Evolutionary conservation across 495 filamentous ascomycete genomes (phyloP).

Genomic region (Podospora tetraspora): DNA sequence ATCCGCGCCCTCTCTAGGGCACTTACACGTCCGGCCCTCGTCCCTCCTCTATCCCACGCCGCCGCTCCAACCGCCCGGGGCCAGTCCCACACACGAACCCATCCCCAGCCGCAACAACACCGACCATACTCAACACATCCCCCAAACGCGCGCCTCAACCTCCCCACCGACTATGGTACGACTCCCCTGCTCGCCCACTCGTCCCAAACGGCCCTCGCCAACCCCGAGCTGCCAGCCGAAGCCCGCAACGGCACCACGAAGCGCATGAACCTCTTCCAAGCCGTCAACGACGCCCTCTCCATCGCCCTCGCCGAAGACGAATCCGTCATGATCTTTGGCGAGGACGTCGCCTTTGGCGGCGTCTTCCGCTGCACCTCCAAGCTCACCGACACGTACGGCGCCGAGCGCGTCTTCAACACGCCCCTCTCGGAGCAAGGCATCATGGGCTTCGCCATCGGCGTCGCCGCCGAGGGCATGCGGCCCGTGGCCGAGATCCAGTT

Average conservation of each 20-base stretch:
- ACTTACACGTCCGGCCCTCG: neutral
- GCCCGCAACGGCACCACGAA: conserved; percentile 67
- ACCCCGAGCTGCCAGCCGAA: conserved; percentile 56
- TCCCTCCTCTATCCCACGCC: neutral
- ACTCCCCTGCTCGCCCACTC: conserved; percentile 78
- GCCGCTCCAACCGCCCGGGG: neutral
- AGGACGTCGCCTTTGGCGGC: conserved; percentile 95
- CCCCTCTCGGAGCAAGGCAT: conserved; percentile 93
- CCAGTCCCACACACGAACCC: neutral
- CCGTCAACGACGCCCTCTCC: conserved; percentile 83
- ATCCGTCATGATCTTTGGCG: conserved; percentile 84
- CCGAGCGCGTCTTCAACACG: conserved; percentile 92
- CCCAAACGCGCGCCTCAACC: conserved; percentile 62
- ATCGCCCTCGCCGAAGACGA: conserved; percentile 79
- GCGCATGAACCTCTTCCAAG: conserved; percentile 85
- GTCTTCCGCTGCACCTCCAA: conserved; percentile 95
- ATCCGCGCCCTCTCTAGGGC: neutral
- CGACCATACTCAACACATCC: conserved; percentile 44
- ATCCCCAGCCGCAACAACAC: neutral
- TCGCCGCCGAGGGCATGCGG: conserved; percentile 85
- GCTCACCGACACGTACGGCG: conserved; percentile 77
- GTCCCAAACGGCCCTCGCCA: conserved; percentile 61
- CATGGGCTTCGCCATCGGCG: conserved; percentile 86
- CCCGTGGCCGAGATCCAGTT: conserved; percentile 97
- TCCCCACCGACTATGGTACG: conserved; percentile 81